Base-by-base conservation (phyloP, 768 basidiomycete species). In the Tricholoma matsutake region DNA sequence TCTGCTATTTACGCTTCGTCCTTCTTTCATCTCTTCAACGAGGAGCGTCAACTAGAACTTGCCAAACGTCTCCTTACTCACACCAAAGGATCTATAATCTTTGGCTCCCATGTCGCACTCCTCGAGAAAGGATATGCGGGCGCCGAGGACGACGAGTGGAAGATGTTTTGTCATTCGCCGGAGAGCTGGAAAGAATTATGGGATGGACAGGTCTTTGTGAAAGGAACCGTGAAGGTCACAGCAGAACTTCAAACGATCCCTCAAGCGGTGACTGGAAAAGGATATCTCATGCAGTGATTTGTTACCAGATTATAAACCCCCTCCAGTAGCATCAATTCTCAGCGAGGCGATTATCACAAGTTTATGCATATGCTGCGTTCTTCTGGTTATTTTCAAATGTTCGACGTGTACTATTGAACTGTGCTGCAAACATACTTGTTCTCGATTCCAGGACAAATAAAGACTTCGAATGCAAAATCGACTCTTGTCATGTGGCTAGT, bases 11-110 rank as follows among this genome's bases (percentile, higher is more conserved):
- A 84, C 64, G 78, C 79, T 1, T 73, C 78, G 11, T 70, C 79
- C 6, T 73, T 86, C 68, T 86, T 87, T 63, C 84, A 84, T 63
- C 76, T 85, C 31, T 86, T 86, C 67, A 61, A 66, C 57, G 72
- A 74, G 49, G 71, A 63, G 16, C 56, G 71, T 29, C 83, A 85
- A 63, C 60, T 69, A 9, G 64, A 75, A 35, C 70, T 85, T 53
- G 83, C 79, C 2, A 71, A 68, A 16, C 68, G 71, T 7, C 66
- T 84, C 4, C 73, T 83, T n/a, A 73, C 76, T 0, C 76, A 76
- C 2, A 65, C 66, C 25, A 74, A 78, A 1, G 83, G 82, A 2
- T 80, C 81, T 1, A 63, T 81, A 22, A 77, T 83, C 39, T 79
- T 82, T 59, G 82, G 83, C 11, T 59, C 64, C 25, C 81, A 83